These are phyloP conservation scores for Viola odorata DNA, from an alignment of 345 rosid species.

Conservation along the genomic window DNA sequence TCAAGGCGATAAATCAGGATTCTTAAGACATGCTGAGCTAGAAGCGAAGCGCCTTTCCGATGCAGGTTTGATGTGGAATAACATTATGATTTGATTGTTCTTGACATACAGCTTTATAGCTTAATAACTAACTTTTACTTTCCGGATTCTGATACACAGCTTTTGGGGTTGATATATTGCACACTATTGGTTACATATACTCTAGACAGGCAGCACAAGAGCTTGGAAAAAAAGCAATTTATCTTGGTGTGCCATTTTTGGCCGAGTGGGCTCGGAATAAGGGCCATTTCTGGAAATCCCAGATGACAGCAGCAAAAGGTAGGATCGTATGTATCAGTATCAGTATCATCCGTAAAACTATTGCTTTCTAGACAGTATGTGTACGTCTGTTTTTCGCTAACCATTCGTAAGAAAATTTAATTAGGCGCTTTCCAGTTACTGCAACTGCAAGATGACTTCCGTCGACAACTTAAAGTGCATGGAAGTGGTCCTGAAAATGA, in stretches of 20 bases:
- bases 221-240: constrained; percentile 67
- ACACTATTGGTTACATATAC: constrained; percentile 55
- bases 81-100: neutral
- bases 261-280: constrained; percentile 68
- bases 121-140: neutral
- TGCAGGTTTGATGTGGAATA: constrained; percentile 32
- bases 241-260: constrained; percentile 61
- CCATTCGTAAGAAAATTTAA: neutral
- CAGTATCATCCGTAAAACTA: no score
- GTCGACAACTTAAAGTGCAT: constrained; percentile 51
- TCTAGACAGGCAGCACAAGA: constrained; percentile 64
- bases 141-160: constrained; percentile 25
- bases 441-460: constrained; percentile 85
- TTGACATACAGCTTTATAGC: neutral
- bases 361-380: neutral
- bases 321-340: neutral
- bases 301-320: constrained; percentile 76
- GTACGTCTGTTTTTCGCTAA: neutral
- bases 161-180: constrained; percentile 49
- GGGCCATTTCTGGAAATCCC: constrained; percentile 74
- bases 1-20: constrained; percentile 51
- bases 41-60: constrained; percentile 55
- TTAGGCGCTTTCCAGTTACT: constrained; percentile 87
- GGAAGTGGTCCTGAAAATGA: constrained; percentile 52
- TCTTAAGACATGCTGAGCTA: constrained; percentile 43